Evolutionary conservation across 148 eudicot genomes (phyloP), one percentile per base, ranked within the genome.

Genomic region (Heliamphora exappendiculata): DNA sequence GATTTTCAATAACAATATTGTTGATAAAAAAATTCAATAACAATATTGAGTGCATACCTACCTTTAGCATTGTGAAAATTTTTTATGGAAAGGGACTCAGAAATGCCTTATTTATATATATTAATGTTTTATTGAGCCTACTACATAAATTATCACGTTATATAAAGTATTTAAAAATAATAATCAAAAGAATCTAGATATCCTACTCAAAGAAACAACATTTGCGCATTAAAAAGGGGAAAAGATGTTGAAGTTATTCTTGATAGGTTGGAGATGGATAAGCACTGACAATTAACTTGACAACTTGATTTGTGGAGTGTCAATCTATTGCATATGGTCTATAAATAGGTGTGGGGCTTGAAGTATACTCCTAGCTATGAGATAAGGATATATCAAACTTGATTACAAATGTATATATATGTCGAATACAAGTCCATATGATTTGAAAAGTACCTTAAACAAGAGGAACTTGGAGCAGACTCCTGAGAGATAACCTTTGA

Each of bases 391-490:
- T 10, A 17, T 14, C 2, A 50, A 50, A 42, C 1, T 42, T 42
- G 47, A 42, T 42, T 1, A 42, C 20, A n/a, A 2, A 50, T 7
- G 0, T 50, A 50, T 12, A n/a, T n/a, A n/a, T 50, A 14, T 57
- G n/a, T 4, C 2, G n/a, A 57, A 57, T 1, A 64, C 36, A 24
- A 42, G 55, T 51, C 7, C 8, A 65, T 33, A 37, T 36, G 26
- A 19, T 50, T 36, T 5, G 31, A 69, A 13, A 59, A 57, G 16
- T 82, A 83, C 84, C 80, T 78, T 78, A 57, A 72, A 81, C 77
- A n/a, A 75, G 54, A 60, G 86, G 86, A 51, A 84, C 82, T 68
- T 78, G 82, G 34, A 81, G 82, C 7, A 75, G 72, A 76, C 83
- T 67, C 70, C 70, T 78, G 53, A 6, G 47, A 19, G 86, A 77